Conservation (phyloP, 2,329 filamentous ascomycete species). For the Epichloe hybrida region DNA sequence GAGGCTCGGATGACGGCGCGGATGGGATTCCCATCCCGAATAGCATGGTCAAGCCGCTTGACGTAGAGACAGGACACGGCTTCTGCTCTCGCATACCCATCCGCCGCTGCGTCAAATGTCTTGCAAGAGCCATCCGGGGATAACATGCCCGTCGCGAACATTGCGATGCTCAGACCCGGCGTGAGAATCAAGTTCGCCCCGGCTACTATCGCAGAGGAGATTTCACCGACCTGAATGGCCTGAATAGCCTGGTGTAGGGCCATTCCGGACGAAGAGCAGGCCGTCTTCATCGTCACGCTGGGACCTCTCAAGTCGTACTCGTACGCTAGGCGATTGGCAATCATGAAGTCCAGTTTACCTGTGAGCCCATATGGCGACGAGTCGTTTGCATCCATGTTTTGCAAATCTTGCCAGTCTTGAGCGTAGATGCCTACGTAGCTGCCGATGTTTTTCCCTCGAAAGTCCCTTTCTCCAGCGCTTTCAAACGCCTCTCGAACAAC, state of each 20-base stretch:
- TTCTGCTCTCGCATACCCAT: constrained; percentile 45
- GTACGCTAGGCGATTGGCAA: constrained; percentile 35
- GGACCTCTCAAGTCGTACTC: constrained; percentile 39
- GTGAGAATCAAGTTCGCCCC: constrained; percentile 11
- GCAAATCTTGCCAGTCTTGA: too few species aligned
- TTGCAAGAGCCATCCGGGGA: constrained; percentile 8
- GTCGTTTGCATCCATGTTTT: too few species aligned
- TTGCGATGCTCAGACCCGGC: background rate
- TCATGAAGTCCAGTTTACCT: too few species aligned
- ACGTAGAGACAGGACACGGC: constrained; percentile 37
- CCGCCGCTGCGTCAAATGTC: constrained; percentile 17
- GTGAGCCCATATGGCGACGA: too few species aligned
- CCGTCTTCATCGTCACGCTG: constrained; percentile 36
- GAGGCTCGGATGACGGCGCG: constrained; percentile 19
- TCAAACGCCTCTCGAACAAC: too few species aligned
- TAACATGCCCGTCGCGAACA: constrained; percentile 4
- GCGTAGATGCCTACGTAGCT: too few species aligned
- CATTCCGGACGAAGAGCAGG: constrained; percentile 33
- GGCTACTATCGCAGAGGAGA: constrained; percentile 28
- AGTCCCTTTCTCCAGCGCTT: too few species aligned
- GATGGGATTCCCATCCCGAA: constrained; percentile 35
- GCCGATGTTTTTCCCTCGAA: too few species aligned
- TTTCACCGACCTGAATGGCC: constrained; percentile 30
- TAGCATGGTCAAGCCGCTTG: constrained; percentile 36
- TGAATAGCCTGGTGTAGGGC: constrained; percentile 35